These are phyloP conservation scores for Arachnomyces sp. DNA, from an alignment of 2,329 filamentous ascomycete species.

Conservation along the genomic window DNA sequence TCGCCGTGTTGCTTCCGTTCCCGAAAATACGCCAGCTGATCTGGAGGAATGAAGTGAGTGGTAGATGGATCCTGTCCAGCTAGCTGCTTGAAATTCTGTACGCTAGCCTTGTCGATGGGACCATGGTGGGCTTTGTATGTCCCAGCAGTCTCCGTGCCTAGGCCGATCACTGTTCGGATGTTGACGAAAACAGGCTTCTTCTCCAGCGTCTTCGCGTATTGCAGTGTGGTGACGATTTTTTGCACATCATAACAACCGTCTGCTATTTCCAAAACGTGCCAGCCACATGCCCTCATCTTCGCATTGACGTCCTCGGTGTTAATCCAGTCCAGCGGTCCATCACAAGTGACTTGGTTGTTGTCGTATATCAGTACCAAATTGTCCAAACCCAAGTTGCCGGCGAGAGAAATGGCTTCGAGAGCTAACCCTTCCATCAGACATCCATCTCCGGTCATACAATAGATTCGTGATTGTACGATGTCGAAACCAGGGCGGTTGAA, in stretches of 20 bases:
- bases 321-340: conserved; percentile 47
- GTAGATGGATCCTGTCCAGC: conserved; percentile 4
- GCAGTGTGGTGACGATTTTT: conserved; percentile 41
- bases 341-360: conserved; percentile 53
- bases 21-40: conserved; percentile 3
- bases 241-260: conserved; percentile 48
- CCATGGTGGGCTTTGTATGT: conserved; percentile 16
- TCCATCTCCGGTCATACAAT: conserved; percentile 52
- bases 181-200: conserved; percentile 54
- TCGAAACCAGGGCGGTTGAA: conserved; percentile 47
- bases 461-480: conserved; percentile 46
- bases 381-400: conserved; percentile 47
- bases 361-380: conserved; percentile 53
- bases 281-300: conserved; percentile 52
- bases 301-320: conserved; percentile 50
- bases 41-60: conserved; percentile 2
- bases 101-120: conserved; percentile 9
- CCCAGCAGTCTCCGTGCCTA: conserved; percentile 40
- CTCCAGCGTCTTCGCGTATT: conserved; percentile 35
- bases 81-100: conserved; percentile 2
- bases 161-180: conserved; percentile 49
- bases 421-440: conserved; percentile 51
- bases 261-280: conserved; percentile 48
- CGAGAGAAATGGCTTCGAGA: conserved; percentile 48
- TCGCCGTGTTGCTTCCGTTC: conserved; percentile 5